Evolutionary conservation across 306 rosid species (phyloP), one percentile per base, ranked within the genome.

Genomic region (Corylus americana): DNA sequence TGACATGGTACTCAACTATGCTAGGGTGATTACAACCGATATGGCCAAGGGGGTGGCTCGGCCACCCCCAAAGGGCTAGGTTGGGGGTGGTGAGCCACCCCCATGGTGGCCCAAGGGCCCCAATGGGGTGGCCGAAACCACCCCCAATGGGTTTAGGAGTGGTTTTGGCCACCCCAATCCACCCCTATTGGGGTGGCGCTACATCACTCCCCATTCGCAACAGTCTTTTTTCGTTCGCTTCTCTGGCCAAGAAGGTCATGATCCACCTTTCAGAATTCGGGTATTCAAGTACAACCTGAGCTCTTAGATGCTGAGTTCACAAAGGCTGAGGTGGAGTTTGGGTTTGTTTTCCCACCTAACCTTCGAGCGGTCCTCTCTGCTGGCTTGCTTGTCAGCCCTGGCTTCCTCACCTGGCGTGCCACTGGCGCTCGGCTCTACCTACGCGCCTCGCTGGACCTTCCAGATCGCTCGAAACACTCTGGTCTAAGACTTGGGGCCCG

Each of bases 401-500:
- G 99, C 4, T 95, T 95, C 76, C 99, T 98, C 0, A 97, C 93
- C 71, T 95, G 99, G 99, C 92, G 97, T 47, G 45, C 98, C 0
- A n/a, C 81, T 11, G 92, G 94, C 4, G 93, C 97, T 29, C 91
- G 98, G 11, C 92, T 89, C 27, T 95, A 86, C 66, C 98, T 95
- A n/a, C 93, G 95, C 11, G 92, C 98, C 2, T 87, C 96, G 5
- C 85, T 95, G 1, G 99, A 95, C 88, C 92, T 95, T 20, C 99
- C 99, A 95, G 82, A 95, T 95, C 73, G 97, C 98, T 2, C 76
- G 87, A 55, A 93, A 95, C 79, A 83, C 96, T 2, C 74, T 95
- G 99, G 99, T 95, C 98, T 8, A 93, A 90, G 51, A 85, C 91
- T 2, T 95, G 99, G 99, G 99, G 99, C 0, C 89, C 76, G 39